Conservation (phyloP, 1,284 basidiomycete species). For the Cutaneotrichosporon arboriforme region DNA sequence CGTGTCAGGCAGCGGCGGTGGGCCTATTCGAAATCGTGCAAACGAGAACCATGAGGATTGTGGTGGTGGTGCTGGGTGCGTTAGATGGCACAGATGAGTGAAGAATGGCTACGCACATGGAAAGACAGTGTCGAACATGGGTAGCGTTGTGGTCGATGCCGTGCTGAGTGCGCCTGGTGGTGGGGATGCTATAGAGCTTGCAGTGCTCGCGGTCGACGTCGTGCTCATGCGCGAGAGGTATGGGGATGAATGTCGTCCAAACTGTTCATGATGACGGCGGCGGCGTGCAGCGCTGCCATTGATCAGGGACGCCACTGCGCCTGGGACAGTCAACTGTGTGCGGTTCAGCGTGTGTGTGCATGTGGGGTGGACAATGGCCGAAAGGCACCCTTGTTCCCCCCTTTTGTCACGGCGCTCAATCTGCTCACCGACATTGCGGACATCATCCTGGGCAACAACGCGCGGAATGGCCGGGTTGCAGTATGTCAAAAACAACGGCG, state of each 20-base stretch:
- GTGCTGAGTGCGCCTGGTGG: neutral
- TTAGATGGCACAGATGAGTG: neutral
- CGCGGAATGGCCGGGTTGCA: neutral
- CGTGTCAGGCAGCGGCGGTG: neutral
- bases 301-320: neutral
- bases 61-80: neutral
- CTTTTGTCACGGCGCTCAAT: neutral
- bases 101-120: neutral
- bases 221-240: conserved; percentile 1
- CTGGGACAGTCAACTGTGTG: neutral
- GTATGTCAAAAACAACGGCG: no score
- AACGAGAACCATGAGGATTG: neutral
- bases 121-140: neutral
- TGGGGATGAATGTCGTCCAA: neutral
- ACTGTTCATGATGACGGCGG: neutral
- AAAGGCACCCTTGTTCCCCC: neutral
- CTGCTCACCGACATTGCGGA: neutral
- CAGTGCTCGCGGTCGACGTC: neutral
- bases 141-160: neutral
- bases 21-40: neutral
- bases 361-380: no score
- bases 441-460: neutral
- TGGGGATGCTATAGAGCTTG: neutral
- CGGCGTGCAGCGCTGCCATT: neutral
- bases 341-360: neutral